Base-by-base conservation (phyloP, 345 rosid genomes). In the Geranium brycei region DNA sequence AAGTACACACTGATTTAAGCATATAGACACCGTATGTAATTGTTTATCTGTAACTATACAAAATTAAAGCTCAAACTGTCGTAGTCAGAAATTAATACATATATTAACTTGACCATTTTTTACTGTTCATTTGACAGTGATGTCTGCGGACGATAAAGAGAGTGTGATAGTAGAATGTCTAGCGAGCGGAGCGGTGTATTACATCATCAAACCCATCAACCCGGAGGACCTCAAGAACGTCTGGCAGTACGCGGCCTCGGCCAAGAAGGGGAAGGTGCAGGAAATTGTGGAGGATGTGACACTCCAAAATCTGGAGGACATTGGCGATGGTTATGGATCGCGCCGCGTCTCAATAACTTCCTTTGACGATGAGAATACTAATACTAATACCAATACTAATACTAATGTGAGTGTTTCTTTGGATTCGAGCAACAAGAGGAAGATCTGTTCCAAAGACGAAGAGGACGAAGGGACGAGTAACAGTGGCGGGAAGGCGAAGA, bases 121-220 rank as follows among this genome's bases (percentile, higher is more conserved):
- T 17, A 11, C 23, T 57, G 23, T 15, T 38, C 2, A 11, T 17
- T 5, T 19, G 41, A 41, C 66, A 89, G 98, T 89, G 55, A 85
- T 91, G 83, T 91, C 96, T 18, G 71, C 82, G 1, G 88, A 91
- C 57, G 72, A 72, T 4, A 64, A 76, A 62, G 80, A 84, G 63
- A 76, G 68, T 62, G 71, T 65, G 5, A 75, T 81, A 18, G 7
- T 61, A 30, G 64, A 76, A 64, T 75, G 87, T 68, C 71, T 92
- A 62, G 71, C 75, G 12, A 55, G 77, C 40, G 98, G 98, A 67
- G 95, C 82, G 3, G 69, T 73, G 19, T 80, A 77, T 62, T 87
- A 72, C 69, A 47, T 89, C 5, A 75, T 73, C 13, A 92, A 92
- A 75, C 95, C 96, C 28, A 62, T 87, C 3, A 80, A 67, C 16